Percentiles rank a stretch among this genome's conserved stretches.
These are phyloP conservation scores for Colletotrichum sp. DNA, from an alignment of 2,329 filamentous ascomycete species.

Conservation along the genomic window DNA sequence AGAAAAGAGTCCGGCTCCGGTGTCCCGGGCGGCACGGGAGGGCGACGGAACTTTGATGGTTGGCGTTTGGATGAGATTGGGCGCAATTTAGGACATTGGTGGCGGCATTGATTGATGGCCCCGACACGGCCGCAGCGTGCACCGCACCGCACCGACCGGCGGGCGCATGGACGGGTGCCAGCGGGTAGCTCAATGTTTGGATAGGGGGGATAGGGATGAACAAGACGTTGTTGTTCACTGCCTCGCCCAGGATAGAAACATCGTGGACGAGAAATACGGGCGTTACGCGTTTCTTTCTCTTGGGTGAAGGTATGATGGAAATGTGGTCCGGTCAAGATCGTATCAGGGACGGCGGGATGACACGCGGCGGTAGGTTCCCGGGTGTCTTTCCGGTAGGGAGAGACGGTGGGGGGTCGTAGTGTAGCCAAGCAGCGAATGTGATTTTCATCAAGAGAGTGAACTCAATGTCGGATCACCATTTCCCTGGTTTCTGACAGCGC, in stretches of 20 bases:
- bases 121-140: background rate
- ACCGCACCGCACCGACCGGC: background rate
- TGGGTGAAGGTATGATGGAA: background rate
- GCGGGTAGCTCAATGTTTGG: background rate
- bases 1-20: slow-evolving; percentile 1
- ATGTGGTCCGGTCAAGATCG: background rate
- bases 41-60: background rate
- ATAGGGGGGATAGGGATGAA: background rate
- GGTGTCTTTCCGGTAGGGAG: background rate
- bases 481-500: background rate
- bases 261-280: background rate
- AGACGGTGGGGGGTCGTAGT: background rate
- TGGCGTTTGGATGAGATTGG: background rate
- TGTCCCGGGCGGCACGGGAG: slow-evolving; percentile 1
- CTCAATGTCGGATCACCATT: background rate
- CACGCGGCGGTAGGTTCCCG: background rate
- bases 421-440: background rate
- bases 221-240: background rate
- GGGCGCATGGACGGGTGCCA: background rate
- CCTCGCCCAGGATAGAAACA: slow-evolving; percentile 18
- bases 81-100: background rate
- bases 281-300: background rate
- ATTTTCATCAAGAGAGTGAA: background rate
- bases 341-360: background rate
- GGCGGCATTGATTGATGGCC: background rate